Percentiles rank a stretch among this genome's conserved stretches.
Conservation (phyloP, 192 early-diverging fungal genomes). For the Helicostylum pulchrum region DNA sequence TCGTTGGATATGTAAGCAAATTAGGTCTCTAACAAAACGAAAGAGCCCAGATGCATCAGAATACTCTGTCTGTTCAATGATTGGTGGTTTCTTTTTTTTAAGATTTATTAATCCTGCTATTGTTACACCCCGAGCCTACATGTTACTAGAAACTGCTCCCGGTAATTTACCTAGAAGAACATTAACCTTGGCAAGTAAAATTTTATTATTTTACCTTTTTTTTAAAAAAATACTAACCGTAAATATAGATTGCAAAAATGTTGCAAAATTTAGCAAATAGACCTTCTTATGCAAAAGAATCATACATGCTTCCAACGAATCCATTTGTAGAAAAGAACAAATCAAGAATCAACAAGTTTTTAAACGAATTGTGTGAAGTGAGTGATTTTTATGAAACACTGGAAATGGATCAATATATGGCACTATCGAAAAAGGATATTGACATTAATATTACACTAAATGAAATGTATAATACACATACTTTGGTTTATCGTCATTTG, state of each 20-base stretch:
- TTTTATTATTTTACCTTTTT: too few species aligned
- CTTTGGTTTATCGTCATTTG: slow-evolving; percentile 76
- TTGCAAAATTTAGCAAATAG: slow-evolving; percentile 95
- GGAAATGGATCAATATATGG: slow-evolving; percentile 99
- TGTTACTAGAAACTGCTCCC: slow-evolving; percentile 82
- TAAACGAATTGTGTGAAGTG: slow-evolving; percentile 91
- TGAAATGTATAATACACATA: slow-evolving; percentile 92
- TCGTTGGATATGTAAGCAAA: slow-evolving; percentile 98
- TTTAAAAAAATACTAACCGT: too few species aligned
- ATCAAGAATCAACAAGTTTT: slow-evolving; percentile 78
- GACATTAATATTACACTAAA: slow-evolving; percentile 87
- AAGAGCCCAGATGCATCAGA: slow-evolving; percentile 91
- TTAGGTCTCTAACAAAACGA: slow-evolving; percentile 86
- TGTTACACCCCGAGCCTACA: slow-evolving; percentile 93
- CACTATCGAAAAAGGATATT: slow-evolving; percentile 89
- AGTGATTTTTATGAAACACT: slow-evolving; percentile 93
- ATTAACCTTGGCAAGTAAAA: slow-evolving; percentile 68
- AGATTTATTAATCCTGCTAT: slow-evolving; percentile 98
- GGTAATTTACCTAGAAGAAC: slow-evolving; percentile 79
- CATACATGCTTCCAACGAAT: slow-evolving; percentile 86
- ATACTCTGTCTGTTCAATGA: slow-evolving; percentile 86
- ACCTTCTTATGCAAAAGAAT: slow-evolving; percentile 86
- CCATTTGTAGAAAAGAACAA: slow-evolving; percentile 91
- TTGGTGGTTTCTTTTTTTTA: slow-evolving; percentile 96
- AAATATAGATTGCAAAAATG: slow-evolving; percentile 77